Percentiles rank a stretch among this genome's conserved stretches.
phyloP scores from a whole-genome alignment of 805 yeast genomes.

The Yarrowia sp. region DNA sequence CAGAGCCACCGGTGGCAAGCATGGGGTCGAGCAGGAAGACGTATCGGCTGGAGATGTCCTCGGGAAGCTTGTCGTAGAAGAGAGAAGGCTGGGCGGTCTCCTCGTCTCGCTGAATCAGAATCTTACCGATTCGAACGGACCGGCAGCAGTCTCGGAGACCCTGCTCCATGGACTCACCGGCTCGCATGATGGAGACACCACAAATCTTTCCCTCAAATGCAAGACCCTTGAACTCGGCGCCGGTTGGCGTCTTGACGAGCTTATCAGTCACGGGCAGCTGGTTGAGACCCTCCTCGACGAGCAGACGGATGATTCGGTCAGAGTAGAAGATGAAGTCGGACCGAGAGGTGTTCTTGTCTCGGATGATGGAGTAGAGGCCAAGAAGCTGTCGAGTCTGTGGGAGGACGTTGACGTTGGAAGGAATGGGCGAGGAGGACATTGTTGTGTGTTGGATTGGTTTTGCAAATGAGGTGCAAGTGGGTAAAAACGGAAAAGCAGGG shows the following conservation, averaged over 20 bases:
- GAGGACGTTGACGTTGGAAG: constrained; percentile 61
- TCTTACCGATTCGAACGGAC: constrained; percentile 93
- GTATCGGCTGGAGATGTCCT: constrained; percentile 81
- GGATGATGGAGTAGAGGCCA: constrained; percentile 73
- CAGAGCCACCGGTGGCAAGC: constrained; percentile 99
- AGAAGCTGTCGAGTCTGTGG: constrained; percentile 87
- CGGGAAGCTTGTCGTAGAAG: constrained; percentile 91
- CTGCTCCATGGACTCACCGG: constrained; percentile 99
- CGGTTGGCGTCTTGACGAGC: constrained; percentile 73
- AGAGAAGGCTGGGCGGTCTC: constrained; percentile 92
- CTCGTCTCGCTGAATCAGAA: constrained; percentile 95
- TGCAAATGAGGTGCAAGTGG: neutral
- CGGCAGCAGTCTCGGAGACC: constrained; percentile 97
- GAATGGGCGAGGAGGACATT: constrained; percentile 28
- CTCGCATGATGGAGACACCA: constrained; percentile 97
- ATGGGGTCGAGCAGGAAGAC: constrained; percentile 93
- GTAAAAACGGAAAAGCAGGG: neutral
- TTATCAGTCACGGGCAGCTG: constrained; percentile 81
- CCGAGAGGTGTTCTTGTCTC: constrained; percentile 75
- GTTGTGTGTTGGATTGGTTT: neutral
- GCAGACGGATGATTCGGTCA: constrained; percentile 86
- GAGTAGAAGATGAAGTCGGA: constrained; percentile 94
- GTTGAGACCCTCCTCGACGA: constrained; percentile 95
- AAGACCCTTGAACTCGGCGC: constrained; percentile 62
- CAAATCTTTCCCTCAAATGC: constrained; percentile 88